These are phyloP conservation scores for Xerocomus brunneocitrinus DNA, from an alignment of 768 basidiomycete genomes.

Conservation along the genomic window DNA sequence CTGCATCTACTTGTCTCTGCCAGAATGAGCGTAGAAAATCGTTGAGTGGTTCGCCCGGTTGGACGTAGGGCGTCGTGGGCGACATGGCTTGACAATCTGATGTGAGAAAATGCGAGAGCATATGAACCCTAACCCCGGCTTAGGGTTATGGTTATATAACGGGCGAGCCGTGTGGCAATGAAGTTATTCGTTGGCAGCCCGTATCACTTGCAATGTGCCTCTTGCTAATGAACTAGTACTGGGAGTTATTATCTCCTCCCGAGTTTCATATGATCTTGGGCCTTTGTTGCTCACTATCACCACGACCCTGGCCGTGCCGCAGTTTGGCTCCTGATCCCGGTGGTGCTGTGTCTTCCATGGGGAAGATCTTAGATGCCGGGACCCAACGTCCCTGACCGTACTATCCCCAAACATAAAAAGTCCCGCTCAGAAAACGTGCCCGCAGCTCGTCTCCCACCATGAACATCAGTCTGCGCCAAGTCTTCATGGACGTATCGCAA, in stretches of 20 bases:
- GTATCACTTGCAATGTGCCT: not conserved
- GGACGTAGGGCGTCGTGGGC: constrained; percentile 59
- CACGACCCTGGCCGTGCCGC: not conserved
- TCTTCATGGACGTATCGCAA: constrained; percentile 7
- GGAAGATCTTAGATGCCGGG: not conserved
- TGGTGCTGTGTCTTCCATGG: not conserved
- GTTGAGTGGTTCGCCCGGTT: constrained; percentile 81
- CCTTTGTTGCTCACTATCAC: not conserved
- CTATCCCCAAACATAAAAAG: not conserved
- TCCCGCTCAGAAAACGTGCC: not conserved
- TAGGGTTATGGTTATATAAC: constrained; percentile 13
- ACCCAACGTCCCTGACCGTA: not conserved
- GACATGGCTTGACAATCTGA: constrained; percentile 22
- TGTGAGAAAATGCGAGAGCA: constrained; percentile 15
- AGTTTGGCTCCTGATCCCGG: not conserved
- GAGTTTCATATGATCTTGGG: not conserved
- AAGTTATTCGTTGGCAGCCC: no score
- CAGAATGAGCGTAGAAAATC: constrained; percentile 85
- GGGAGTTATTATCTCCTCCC: no score
- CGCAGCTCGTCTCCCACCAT: not conserved
- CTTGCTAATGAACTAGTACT: not conserved
- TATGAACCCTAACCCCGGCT: constrained; percentile 25
- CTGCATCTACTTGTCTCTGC: constrained; percentile 78
- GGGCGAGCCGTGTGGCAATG: not conserved
- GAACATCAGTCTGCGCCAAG: constrained; percentile 19